Base-by-base conservation (phyloP, 176 grass and related monocot genomes). In the Echinochloa phyllopogon region DNA sequence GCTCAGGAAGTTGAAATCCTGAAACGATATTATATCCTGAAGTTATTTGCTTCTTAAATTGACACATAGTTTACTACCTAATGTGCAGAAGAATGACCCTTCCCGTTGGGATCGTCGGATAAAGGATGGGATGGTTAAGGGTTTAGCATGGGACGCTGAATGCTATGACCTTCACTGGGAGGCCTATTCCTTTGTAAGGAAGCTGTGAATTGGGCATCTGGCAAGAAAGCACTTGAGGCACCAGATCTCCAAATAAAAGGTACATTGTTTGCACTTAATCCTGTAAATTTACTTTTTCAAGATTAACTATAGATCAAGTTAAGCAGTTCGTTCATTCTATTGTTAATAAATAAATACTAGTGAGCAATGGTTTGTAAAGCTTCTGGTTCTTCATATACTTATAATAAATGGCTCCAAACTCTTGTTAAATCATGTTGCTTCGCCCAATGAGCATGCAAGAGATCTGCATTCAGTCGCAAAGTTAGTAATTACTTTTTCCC, bases 101-200 rank as follows among this genome's bases (percentile, higher is more conserved):
- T 88, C 51, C 15, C 38, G 4, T 24, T 87, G 89, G 83, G 79
- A 81, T 76, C 65, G 14, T 83, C 52, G 10, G 20, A 87, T 78
- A 56, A 94, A 78, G 75, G 80, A 94, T 87, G 80, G 70, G 59
- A 78, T 94, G 76, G 48, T 29, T 53, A 89, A 87, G 48, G 57
- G 85, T 82, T 85, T 89, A 50, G 84, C 80, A 65, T 85, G 84
- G 86, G 83, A 91, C 12, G 25, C 83, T 8, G 76, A 87, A 49
- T 94, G 89, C 71, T 81, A 86, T 62, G 80, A 82, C 49, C 55
- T 89, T 78, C 89, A 94, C 72, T 73, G 69, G 76, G 72, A 85
- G 15, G 84, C 84, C 36, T 91, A 94, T 82, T 88, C 80, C 65
- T 78, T 15, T 76, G 21, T 82, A 53, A 89, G 63, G 71, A 86